A percentile compares a stretch with the other conserved stretches of the same genome.
These are phyloP conservation scores for Farysia itapuensis DNA, from an alignment of 1,284 basidiomycete genomes.

Conservation along the genomic window DNA sequence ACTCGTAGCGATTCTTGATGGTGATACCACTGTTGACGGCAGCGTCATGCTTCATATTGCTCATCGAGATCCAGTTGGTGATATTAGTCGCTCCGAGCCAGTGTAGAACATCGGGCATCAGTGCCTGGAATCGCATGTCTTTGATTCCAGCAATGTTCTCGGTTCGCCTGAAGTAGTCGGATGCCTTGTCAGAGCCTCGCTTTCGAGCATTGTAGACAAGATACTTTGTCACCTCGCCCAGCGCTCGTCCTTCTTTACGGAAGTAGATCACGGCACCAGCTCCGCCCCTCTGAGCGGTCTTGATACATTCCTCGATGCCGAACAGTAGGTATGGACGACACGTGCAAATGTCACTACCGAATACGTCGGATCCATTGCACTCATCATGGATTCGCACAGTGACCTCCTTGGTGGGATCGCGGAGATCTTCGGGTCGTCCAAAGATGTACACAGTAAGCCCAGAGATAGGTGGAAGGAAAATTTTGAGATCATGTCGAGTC, in stretches of 20 bases:
- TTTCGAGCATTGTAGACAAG: conserved; percentile 89
- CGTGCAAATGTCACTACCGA: conserved; percentile 87
- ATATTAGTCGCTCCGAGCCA: conserved; percentile 51
- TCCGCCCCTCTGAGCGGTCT: conserved; percentile 80
- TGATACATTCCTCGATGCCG: conserved; percentile 90
- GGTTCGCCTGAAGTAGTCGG: conserved; percentile 91
- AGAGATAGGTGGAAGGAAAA: conserved; percentile 93
- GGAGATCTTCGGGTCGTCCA: conserved; percentile 59
- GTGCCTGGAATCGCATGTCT: conserved; percentile 63
- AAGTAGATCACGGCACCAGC: conserved; percentile 93
- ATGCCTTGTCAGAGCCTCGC: conserved; percentile 85
- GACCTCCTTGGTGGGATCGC: conserved; percentile 67
- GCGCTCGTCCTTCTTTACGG: conserved; percentile 86
- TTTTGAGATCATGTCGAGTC: conserved; percentile 89
- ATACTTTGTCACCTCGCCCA: conserved; percentile 72
- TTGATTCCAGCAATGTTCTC: conserved; percentile 88
- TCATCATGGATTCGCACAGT: conserved; percentile 92
- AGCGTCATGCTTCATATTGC: conserved; percentile 92
- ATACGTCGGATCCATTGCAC: conserved; percentile 83
- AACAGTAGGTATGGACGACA: conserved; percentile 86
- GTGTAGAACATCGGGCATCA: conserved; percentile 88
- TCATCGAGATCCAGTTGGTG: conserved; percentile 72
- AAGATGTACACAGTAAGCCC: conserved; percentile 91
- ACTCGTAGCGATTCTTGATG: conserved; percentile 65
- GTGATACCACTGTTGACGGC: conserved; percentile 76